phyloP scores from a whole-genome alignment of 2,329 filamentous ascomycete genomes.

The Stagonosporopsis cucurbitacearum region DNA sequence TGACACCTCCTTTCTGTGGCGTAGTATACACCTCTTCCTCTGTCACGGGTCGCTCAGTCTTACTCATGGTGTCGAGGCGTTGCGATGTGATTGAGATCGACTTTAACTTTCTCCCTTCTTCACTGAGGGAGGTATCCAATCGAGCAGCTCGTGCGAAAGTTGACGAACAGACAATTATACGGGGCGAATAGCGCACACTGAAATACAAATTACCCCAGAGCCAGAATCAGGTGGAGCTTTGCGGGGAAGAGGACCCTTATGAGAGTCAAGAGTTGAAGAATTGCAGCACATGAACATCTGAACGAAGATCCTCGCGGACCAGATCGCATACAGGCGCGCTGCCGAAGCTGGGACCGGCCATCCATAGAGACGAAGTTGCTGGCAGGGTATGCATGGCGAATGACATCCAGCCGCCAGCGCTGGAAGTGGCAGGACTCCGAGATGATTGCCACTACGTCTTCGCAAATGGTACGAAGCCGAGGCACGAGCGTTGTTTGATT shows the following conservation, averaged over 20 bases:
- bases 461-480: slow-evolving; percentile 25
- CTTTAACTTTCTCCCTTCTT: not conserved
- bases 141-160: not conserved
- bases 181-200: slow-evolving; percentile 5
- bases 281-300: slow-evolving; percentile 38
- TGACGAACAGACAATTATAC: not conserved
- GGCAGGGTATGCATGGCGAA: slow-evolving; percentile 30
- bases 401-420: slow-evolving; percentile 26
- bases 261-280: slow-evolving; percentile 19
- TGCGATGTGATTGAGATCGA: not conserved
- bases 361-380: slow-evolving; percentile 36
- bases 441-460: slow-evolving; percentile 35
- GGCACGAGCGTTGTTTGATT: slow-evolving; percentile 21
- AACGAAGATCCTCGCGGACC: slow-evolving; percentile 23
- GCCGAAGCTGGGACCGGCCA: slow-evolving; percentile 26
- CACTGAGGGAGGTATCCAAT: not conserved
- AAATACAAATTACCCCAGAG: slow-evolving; percentile 16
- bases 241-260: slow-evolving; percentile 39
- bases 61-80: slow-evolving; percentile 30
- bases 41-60: slow-evolving; percentile 17
- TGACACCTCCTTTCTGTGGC: slow-evolving; percentile 36
- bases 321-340: slow-evolving; percentile 25
- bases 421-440: slow-evolving; percentile 40
- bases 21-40: slow-evolving; percentile 28
- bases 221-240: slow-evolving; percentile 22